Percentiles rank a stretch among this genome's conserved stretches.
Evolutionary conservation across 2,329 filamentous ascomycete genomes (phyloP).

Genomic region (Aspergillus bombycis): DNA sequence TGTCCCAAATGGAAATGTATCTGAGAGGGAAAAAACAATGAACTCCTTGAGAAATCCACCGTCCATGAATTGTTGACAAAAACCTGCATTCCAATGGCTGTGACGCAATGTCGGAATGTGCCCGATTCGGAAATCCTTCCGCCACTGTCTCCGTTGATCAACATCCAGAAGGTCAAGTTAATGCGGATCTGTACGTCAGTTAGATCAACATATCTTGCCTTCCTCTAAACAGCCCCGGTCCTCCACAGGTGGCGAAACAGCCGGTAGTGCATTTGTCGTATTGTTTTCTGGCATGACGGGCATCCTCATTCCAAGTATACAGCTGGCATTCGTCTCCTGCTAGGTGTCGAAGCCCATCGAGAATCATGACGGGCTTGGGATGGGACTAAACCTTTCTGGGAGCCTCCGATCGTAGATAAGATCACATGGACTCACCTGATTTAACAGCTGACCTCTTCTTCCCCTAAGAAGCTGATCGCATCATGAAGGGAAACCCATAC

Average conservation of each 20-base stretch:
- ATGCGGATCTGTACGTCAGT: too few relatives aligned
- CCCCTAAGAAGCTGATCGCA: background rate
- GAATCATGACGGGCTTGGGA: too few relatives aligned
- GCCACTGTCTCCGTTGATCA: background rate
- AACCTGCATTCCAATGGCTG: background rate
- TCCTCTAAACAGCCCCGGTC: too few relatives aligned
- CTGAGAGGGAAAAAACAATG: background rate
- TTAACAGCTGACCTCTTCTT: background rate
- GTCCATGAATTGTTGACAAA: background rate
- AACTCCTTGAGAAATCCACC: background rate
- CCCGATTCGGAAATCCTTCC: constrained; percentile 6
- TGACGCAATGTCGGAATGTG: constrained; percentile 2
- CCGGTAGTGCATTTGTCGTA: too few relatives aligned
- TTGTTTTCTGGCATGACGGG: too few relatives aligned
- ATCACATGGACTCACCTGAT: background rate
- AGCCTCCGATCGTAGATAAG: background rate
- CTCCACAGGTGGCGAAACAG: too few relatives aligned
- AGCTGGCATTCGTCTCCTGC: too few relatives aligned
- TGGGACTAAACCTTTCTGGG: background rate
- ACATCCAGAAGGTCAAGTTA: too few relatives aligned
- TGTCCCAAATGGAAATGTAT: background rate
- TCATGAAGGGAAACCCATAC: background rate
- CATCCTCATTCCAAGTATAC: too few relatives aligned
- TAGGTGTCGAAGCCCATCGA: too few relatives aligned
- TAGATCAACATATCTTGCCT: too few relatives aligned